Evolutionary conservation across 495 filamentous ascomycete genomes (phyloP).

Genomic region (Aspergillus nidulans): DNA sequence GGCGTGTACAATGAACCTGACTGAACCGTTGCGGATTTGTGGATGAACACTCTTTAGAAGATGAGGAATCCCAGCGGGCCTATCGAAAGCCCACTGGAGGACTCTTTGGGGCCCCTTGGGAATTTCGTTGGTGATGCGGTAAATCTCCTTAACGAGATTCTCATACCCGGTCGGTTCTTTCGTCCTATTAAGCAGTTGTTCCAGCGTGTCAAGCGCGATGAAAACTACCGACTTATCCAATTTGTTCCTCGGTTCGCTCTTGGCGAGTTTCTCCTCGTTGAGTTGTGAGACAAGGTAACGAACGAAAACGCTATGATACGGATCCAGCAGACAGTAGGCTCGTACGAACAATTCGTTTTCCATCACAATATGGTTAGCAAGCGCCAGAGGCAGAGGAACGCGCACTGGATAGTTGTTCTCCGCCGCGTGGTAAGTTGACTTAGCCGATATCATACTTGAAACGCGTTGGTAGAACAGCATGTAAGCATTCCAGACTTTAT

Average conservation of each 20-base stretch:
- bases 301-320: conserved; percentile 65
- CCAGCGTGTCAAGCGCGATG: conserved; percentile 69
- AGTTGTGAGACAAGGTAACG: conserved; percentile 50
- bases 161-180: conserved; percentile 67
- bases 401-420: conserved; percentile 46
- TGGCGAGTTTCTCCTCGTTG: conserved; percentile 33
- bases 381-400: conserved; percentile 48
- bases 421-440: conserved; percentile 24
- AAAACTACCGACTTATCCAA: conserved; percentile 58
- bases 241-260: conserved; percentile 46
- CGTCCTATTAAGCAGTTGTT: conserved; percentile 69
- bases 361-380: conserved; percentile 58
- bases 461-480: conserved; percentile 96
- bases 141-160: conserved; percentile 49
- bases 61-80: conserved; percentile 56
- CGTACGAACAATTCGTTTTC: conserved; percentile 72
- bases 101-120: conserved; percentile 34
- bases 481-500: conserved; percentile 84
- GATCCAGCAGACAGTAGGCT: conserved; percentile 77
- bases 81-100: conserved; percentile 59
- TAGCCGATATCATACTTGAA: conserved; percentile 50
- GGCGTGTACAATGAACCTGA: conserved; percentile 50
- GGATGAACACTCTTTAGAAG: conserved; percentile 60
- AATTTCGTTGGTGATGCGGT: conserved; percentile 42
- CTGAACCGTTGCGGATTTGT: conserved; percentile 56